Conservation (phyloP, 139 green algal species). For the Auxenochlorella pyrenoidosa region DNA sequence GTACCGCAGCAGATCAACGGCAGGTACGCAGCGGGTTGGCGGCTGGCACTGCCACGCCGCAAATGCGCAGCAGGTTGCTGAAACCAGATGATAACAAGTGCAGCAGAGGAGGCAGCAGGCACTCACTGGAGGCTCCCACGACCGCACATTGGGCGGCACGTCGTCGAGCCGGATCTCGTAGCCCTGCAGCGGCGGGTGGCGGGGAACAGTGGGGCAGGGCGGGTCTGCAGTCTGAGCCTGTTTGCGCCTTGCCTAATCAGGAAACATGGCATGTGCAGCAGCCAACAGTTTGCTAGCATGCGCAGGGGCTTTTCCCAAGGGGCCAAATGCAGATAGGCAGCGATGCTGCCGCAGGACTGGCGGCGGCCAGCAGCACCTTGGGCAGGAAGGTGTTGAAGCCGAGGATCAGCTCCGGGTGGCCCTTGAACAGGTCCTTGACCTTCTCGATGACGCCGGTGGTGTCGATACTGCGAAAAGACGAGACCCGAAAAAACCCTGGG, state of each 20-base stretch:
- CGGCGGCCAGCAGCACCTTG: slow-evolving; percentile 60
- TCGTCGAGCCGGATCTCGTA: slow-evolving; percentile 57
- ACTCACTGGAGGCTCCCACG: slow-evolving; percentile 25
- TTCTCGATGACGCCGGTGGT: slow-evolving; percentile 94
- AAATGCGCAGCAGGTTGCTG: background rate
- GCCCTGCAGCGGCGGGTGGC: slow-evolving; percentile 19
- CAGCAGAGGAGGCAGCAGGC: background rate
- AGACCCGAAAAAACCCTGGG: background rate
- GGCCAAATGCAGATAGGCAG: too few relatives aligned
- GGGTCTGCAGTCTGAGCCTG: background rate
- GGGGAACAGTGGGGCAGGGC: background rate
- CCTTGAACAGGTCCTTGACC: slow-evolving; percentile 96
- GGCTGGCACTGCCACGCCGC: background rate
- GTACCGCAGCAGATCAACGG: background rate
- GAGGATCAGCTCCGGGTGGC: slow-evolving; percentile 95
- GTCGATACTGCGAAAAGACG: slow-evolving; percentile 86
- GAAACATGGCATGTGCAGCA: too few relatives aligned
- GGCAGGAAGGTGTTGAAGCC: slow-evolving; percentile 99
- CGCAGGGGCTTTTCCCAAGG: too few relatives aligned
- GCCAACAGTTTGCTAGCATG: too few relatives aligned
- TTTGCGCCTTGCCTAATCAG: too few relatives aligned
- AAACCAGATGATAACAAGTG: background rate
- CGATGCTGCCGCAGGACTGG: background rate
- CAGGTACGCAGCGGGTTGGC: background rate
- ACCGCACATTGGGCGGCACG: slow-evolving; percentile 5